A percentile compares a stretch with the other conserved stretches of the same genome.
Evolutionary conservation across 2,329 filamentous ascomycete species (phyloP).

Genomic region (Emergomyces africanus): DNA sequence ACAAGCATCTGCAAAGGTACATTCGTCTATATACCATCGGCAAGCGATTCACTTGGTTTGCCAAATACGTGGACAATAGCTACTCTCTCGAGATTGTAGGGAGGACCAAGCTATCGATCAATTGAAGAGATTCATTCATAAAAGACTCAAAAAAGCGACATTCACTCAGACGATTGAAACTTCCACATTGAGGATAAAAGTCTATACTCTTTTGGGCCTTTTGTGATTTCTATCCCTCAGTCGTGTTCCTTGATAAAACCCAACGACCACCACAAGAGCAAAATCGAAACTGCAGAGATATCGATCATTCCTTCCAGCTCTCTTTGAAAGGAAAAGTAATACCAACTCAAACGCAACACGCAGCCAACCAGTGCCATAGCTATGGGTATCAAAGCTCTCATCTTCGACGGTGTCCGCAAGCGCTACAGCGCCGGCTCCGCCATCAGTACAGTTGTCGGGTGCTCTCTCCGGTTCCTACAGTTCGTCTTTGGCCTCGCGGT

Average conservation of each 20-base stretch:
- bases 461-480: constrained; percentile 56
- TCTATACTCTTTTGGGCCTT: not conserved
- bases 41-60: not conserved
- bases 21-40: not conserved
- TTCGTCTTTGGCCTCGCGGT: constrained; percentile 66
- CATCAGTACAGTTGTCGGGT: constrained; percentile 14
- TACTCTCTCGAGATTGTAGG: not conserved
- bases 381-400: constrained; percentile 9
- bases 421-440: constrained; percentile 10
- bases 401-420: constrained; percentile 13
- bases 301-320: not conserved
- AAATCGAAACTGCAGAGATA: not conserved
- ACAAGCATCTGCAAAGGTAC: not conserved
- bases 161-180: not conserved
- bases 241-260: not conserved
- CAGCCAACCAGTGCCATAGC: not conserved
- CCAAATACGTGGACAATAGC: not conserved
- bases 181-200: not conserved
- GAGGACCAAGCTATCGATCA: not conserved
- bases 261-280: not conserved
- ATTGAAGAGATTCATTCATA: not conserved
- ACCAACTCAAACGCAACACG: not conserved
- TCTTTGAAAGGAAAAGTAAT: not conserved
- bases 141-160: not conserved
- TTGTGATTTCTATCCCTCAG: not conserved